Base-by-base conservation (phyloP, 2,329 filamentous ascomycete genomes). In the Fusarium tupiense region DNA sequence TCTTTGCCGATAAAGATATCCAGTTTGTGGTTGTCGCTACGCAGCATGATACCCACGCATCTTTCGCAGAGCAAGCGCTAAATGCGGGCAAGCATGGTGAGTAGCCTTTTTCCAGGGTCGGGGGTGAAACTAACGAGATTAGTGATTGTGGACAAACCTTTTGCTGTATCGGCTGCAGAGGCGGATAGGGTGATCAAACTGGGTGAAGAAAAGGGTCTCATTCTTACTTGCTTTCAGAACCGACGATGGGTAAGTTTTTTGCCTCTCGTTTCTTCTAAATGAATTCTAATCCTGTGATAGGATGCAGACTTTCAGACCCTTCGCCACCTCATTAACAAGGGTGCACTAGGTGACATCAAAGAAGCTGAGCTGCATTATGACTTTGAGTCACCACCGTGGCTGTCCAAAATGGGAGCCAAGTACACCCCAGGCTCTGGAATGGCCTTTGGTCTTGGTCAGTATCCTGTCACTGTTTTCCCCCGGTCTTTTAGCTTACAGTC, bases 301-400 rank as follows among this genome's bases (percentile, higher is more conserved):
- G 75, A 77, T 24, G 75, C 73, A 6, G 75, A 75, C 29, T 77
- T 76, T 11, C 64, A 60, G 16, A 76, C 75, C 7, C 65, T 77
- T 1, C 68, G 64, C 7, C 54, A 69, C 8, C 61, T 77, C 0
- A 24, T 75, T 2, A 49, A 64, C 1, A 64, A 72, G 22, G 66
- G 64, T 13, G 76, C 76, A 20, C 29, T 77, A 0, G 91, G 91
- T 22, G 86, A 90, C 4, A 83, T 92, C 56, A 87, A 88, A 43
- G 91, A 93, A 72, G 92, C 90, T 58, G 88, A 92, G 74, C 87
- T 90, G 7, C 90, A 92, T 79, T 92, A 92, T 67, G 91, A 93
- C 76, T 88, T 86, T 44, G 84, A 84, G 41, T 81, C 81, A 2
- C 82, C 85, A 0, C 49, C 77, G 3, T 87, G 84, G 84, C 73